Evolutionary conservation across 768 basidiomycete species (phyloP), one percentile per base, ranked within the genome.

Genomic region (Mycena belliarum): DNA sequence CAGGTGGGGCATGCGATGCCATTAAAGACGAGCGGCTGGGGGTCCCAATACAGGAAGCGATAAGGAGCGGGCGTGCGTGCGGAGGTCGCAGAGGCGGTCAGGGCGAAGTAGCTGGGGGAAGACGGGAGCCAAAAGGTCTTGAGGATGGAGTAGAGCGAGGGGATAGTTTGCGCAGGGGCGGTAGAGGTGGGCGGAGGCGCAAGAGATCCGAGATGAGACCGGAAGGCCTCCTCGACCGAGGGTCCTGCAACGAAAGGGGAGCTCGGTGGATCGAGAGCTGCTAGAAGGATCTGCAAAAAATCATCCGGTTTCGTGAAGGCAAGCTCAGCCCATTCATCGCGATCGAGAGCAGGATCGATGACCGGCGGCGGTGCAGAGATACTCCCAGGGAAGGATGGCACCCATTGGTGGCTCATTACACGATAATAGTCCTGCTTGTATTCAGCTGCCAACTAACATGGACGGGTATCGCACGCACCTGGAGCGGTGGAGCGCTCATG

Each of bases 1-100:
- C 91, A 93, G 41, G 66, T 76, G 0, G 89, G 88, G 63, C 91
- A 93, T 1, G 83, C 77, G 42, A 93, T 88, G 4, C 91, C 91
- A 58, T 91, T 89, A 75, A 92, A 89, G 10, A 91, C 84, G 45
- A 93, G 82, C 1, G 90, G 88, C 47, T 86, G 85, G 0, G 91
- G 91, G 59, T 93, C 91, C 91, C 91, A 93, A 64, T 89, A 93
- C n/a, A 93, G 74, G 72, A 93, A 93, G 4, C 82, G 83, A 61
- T 91, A 86, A 52, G 89, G 85, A 7, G 87, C 85, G 2, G 87
- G 84, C 0, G 83, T 87, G 37, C 88, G 84, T 12, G 86, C 77
- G 38, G 53, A 48, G 11, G 84, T 83, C 1, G 87, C 80, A 2
- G 88, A 89, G 24, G 88, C 87, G 11, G 89, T 91, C 37, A 91